A percentile compares a stretch with the other conserved stretches of the same genome.
Conservation (phyloP, 805 yeast species). For the Yamadazyma sp. region DNA sequence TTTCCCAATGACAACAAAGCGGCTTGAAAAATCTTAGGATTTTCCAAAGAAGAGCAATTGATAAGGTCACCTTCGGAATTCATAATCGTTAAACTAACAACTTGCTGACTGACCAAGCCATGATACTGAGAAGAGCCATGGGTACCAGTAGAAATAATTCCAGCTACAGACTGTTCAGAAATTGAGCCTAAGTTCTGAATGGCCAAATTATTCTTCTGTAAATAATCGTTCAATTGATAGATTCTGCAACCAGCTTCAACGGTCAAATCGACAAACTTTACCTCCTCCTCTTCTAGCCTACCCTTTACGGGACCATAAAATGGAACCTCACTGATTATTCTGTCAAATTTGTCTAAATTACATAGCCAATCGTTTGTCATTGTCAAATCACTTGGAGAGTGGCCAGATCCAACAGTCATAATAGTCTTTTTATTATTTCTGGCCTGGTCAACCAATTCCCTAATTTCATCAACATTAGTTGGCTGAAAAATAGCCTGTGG, state of each 20-base stretch:
- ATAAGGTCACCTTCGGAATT: slow-evolving; percentile 74
- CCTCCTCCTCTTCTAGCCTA: slow-evolving; percentile 29
- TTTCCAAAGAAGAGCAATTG: slow-evolving; percentile 62
- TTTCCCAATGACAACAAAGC: slow-evolving; percentile 86
- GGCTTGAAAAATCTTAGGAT: slow-evolving; percentile 71
- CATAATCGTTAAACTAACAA: slow-evolving; percentile 73
- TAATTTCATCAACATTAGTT: slow-evolving; percentile 61
- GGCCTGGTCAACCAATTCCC: slow-evolving; percentile 66
- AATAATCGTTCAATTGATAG: slow-evolving; percentile 65
- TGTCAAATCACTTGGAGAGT: slow-evolving; percentile 89
- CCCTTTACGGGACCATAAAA: slow-evolving; percentile 41
- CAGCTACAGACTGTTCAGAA: slow-evolving; percentile 90
- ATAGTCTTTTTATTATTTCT: slow-evolving; percentile 58
- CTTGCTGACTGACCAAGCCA: slow-evolving; percentile 85
- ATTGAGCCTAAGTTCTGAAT: slow-evolving; percentile 92
- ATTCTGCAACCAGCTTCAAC: slow-evolving; percentile 93
- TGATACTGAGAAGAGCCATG: slow-evolving; percentile 95
- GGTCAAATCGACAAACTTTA: slow-evolving; percentile 79
- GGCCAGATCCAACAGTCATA: slow-evolving; percentile 89
- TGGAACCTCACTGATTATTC: slow-evolving; percentile 48
- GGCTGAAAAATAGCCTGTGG: slow-evolving; percentile 87
- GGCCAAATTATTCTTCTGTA: slow-evolving; percentile 67
- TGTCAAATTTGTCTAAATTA: slow-evolving; percentile 73
- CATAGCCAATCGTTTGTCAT: slow-evolving; percentile 87
- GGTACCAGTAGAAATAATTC: slow-evolving; percentile 95